Evolutionary conservation across 2,329 filamentous ascomycete species (phyloP), one percentile per base, ranked within the genome.

Genomic region (Emergomyces africanus): DNA sequence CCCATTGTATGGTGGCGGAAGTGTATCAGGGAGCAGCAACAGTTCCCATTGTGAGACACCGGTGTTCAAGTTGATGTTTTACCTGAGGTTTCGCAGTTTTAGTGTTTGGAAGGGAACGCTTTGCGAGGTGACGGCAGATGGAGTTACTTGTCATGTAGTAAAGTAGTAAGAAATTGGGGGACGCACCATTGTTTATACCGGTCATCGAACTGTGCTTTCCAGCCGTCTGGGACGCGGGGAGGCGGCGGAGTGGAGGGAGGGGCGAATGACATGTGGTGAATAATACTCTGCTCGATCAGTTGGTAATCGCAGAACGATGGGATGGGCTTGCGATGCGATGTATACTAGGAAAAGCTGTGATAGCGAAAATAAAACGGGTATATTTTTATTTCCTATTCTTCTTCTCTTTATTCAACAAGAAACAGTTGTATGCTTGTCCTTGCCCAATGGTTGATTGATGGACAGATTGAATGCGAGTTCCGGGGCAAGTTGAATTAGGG

Each of bases 31-130:
- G 44, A 56, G 33, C n/a, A 56, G 46, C 3, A 59, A 57, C 58
- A 73, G 86, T 4, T 95, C 88, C 91, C 91, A 96, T 80, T 92
- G 88, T 5, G 91, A 95, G 70, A 87, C 81, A 68, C 94, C 94
- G 64, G 90, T 96, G 73, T 85, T 83, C 62, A 88, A 83, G 76
- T 96, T 94, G 61, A 96, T 88, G 76, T 88, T 96, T 81, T 94
- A 96, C 86, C 87, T 90, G 57, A 3, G 25, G n/a, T 46, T 23
- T 46, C 42, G 20, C 9, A 5, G 42, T 25, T 25, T 25, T 46
- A 10, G 42, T 46, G 20, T 46, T 46, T n/a, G n/a, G 20, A 15
- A 44, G 41, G 41, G 20, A 25, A 20, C 48, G 23, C 54, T 49
- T 18, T 53, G 20, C 46, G 8, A 57, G 20, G 41, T 20, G 39